A percentile compares a stretch with the other conserved stretches of the same genome.
Evolutionary conservation across 306 rosid species (phyloP).

Genomic region (Hylodesmum podocarpum): DNA sequence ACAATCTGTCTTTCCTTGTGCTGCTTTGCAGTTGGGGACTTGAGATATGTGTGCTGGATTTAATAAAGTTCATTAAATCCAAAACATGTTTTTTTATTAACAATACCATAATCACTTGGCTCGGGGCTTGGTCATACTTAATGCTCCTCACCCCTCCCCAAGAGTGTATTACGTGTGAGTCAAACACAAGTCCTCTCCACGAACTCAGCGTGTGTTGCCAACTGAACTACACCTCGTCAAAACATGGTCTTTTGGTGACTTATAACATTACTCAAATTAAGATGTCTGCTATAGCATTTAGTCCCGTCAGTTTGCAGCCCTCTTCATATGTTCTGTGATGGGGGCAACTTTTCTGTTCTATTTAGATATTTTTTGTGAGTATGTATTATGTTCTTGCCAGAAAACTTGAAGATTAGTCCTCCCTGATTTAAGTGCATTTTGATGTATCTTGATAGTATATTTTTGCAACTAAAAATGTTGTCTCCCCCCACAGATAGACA

Average conservation of each 20-base stretch:
- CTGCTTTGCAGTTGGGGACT: neutral
- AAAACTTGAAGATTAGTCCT: neutral
- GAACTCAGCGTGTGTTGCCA: too few species aligned
- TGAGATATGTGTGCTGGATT: neutral
- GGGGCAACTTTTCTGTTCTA: neutral
- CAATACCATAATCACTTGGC: too few species aligned
- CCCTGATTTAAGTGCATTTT: neutral
- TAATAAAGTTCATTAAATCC: neutral
- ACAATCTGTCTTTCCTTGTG: neutral
- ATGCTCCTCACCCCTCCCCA: too few species aligned
- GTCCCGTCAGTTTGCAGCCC: neutral
- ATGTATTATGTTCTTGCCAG: neutral
- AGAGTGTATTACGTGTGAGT: too few species aligned
- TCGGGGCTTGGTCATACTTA: too few species aligned
- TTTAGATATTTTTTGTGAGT: neutral
- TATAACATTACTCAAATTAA: neutral
- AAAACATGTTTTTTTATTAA: neutral
- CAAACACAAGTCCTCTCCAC: too few species aligned
- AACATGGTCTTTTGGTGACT: neutral
- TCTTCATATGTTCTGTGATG: conserved; percentile 1
- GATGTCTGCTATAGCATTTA: neutral
- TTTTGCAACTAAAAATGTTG: conserved; percentile 17
- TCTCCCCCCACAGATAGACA: conserved; percentile 58
- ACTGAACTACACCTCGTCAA: too few species aligned
- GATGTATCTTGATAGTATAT: conserved; percentile 4